Base-by-base conservation (phyloP, 768 basidiomycete species). In the Postia placenta region DNA sequence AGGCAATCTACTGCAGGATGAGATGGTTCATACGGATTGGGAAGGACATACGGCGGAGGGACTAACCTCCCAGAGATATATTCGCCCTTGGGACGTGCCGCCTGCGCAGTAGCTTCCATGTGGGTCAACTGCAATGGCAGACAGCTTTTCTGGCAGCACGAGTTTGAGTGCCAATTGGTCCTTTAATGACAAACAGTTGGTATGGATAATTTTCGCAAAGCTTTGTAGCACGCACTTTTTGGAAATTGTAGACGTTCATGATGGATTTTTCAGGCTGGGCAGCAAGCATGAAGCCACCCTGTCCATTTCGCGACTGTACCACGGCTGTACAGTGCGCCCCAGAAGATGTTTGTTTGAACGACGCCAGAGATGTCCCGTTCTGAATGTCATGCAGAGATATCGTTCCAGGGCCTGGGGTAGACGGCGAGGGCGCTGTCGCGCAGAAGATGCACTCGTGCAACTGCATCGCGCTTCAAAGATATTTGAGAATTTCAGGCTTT, bases 61-160 rank as follows among this genome's bases (percentile, higher is more conserved):
- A 76, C 83, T 59, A 56, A 85, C 93, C 87, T 97, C 94, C 96
- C 96, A 99, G 1, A 99, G 68, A 61, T 94, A 94, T 58, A 98
- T 79, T 45, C 93, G 81, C 25, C 96, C 96, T 59, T 87, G 84
- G 3, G 78, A 66, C 0, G 92, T 94, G 26, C 93, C 96, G 22
- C 87, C 94, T 0, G 89, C 93, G 58, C 89, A 92, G 57, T 83
- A 87, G 28, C 71, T 67, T 3, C 92, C 93, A 40, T 71, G 72
- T 15, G 72, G 72, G 64, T 94, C 90, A 5, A 91, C 61, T 5
- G 86, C 74, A 33, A 96, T 76, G 57, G 88, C 92, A 22, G 83
- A 77, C 39, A 98, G 69, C 63, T 88, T 92, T 67, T 98, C 95
- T 0, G 95, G 92, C 0, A 97, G 72, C 11, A 96, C 83, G 25